A percentile compares a stretch with the other conserved stretches of the same genome.
These are phyloP conservation scores for Pugionium cornutum DNA, from an alignment of 345 rosid species.

Conservation along the genomic window DNA sequence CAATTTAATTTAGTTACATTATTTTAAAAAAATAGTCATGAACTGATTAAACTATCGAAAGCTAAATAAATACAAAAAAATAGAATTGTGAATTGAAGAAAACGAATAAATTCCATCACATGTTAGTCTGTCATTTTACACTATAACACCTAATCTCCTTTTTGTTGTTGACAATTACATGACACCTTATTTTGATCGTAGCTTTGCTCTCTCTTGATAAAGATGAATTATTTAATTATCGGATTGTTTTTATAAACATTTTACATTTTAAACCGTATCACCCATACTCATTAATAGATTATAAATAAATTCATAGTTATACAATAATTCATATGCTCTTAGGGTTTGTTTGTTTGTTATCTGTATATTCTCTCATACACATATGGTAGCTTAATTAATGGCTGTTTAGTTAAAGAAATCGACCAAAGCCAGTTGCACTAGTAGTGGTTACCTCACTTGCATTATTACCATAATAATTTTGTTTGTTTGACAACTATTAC, in stretches of 20 bases:
- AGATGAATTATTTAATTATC: conserved; percentile 8
- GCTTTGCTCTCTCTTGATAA: conserved; percentile 18
- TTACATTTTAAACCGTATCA: conserved; percentile 10
- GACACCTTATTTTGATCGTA: conserved; percentile 16
- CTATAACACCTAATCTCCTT: conserved; percentile 16
- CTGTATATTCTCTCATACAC: conserved; percentile 21
- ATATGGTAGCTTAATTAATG: conserved; percentile 30
- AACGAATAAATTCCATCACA: conserved; percentile 28
- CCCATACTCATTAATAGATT: neutral
- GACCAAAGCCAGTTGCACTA: conserved; percentile 18
- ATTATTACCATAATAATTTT: conserved; percentile 12
- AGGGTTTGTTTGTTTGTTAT: neutral
- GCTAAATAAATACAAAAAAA: too few species aligned
- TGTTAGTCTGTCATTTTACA: conserved; percentile 30
- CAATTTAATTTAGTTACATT: too few species aligned
- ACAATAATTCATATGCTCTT: conserved; percentile 3
- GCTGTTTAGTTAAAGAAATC: neutral
- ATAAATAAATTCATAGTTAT: neutral
- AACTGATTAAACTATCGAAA: too few species aligned
- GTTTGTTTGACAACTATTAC: too few species aligned
- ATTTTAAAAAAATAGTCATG: too few species aligned
- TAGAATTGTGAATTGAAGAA: neutral
- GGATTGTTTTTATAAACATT: neutral
- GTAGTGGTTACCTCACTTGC: conserved; percentile 17
- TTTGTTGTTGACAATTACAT: conserved; percentile 30